A percentile compares a stretch with the other conserved stretches of the same genome.
Conservation (phyloP, 176 grass and related monocot genomes). For the Luzula sylvatica region DNA sequence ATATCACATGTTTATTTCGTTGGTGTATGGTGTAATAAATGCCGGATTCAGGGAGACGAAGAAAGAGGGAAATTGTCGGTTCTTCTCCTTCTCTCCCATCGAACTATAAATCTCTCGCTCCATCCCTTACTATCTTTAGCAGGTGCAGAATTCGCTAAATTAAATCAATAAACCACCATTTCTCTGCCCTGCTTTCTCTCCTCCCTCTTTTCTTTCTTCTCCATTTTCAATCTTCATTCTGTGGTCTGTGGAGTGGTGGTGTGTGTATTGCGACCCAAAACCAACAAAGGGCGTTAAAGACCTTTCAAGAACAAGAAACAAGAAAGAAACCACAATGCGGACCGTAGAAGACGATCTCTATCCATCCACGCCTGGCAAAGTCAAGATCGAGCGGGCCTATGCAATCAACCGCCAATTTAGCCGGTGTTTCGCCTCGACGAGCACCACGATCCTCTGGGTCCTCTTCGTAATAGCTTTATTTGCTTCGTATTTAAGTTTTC, state of each 20-base stretch:
- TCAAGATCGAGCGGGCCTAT: conserved; percentile 73
- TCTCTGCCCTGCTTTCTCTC: conserved; percentile 21
- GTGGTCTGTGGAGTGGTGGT: too few species aligned
- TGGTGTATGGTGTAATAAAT: not conserved
- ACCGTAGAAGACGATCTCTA: conserved; percentile 72
- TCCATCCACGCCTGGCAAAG: conserved; percentile 88
- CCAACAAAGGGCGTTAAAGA: too few species aligned
- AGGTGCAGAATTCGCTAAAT: conserved; percentile 44
- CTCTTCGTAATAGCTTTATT: conserved; percentile 83
- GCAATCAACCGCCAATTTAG: conserved; percentile 61
- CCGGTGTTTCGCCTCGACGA: conserved; percentile 78
- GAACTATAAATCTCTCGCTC: conserved; percentile 39
- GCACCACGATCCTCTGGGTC: conserved; percentile 77
- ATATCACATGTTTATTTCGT: not conserved
- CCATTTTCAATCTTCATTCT: not conserved
- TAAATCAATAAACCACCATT: not conserved
- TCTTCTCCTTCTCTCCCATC: not conserved
- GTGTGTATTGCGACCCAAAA: too few species aligned
- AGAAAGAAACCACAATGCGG: conserved; percentile 30
- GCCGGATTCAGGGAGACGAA: not conserved
- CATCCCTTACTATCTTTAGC: conserved; percentile 26
- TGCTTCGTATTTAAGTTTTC: conserved; percentile 80
- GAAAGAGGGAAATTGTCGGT: conserved; percentile 1
- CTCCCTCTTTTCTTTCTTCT: not conserved
- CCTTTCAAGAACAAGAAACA: too few species aligned